Base-by-base conservation (phyloP, 164 flowering plant species). In the Annona squamosa region DNA sequence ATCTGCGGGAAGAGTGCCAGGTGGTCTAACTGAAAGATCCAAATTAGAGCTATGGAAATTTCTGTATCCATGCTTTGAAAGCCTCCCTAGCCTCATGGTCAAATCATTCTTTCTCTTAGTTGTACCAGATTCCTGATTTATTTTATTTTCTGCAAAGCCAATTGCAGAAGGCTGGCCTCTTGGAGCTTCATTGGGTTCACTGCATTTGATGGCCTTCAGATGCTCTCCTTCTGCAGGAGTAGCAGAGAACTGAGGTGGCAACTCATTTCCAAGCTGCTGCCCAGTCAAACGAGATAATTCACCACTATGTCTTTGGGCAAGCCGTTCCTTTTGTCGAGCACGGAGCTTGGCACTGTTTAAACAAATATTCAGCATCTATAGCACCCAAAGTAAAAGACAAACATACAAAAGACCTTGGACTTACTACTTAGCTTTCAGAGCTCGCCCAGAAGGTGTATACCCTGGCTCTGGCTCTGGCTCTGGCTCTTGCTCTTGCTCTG, bases 381-480 rank as follows among this genome's bases (percentile, higher is more conserved):
- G 68, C 48, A 12, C 2, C 68, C 5, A 66, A 37, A 42, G 1
- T 9, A 66, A 4, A 66, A 2, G 59, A 52, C 6, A 5, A 12
- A 16, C 59, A 52, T 16, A 13, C 12, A 66, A 42, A 69, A 65
- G 48, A 47, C 46, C 46, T 59, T 13, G 41, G 62, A 86, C 99
- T 87, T 83, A 96, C 99, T 72, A 96, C 72, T 92, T 96, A 44
- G 66, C 87, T 82, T 93, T 96, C 16, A 91, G 77, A 71, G 97
- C 97, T 73, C 93, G 86, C 65, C 99, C 99, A 12, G 97, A 97
- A 45, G 95, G 86, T 46, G 98, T 91, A 74, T 96, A 96, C 71
- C 89, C 97, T 7, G 86, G 83, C 83, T 81, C 86, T 5, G 87
- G 91, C 82, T 87, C 97, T 56, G 82, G 84, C 75, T 91, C 97